Base-by-base conservation (phyloP, 179 eudicot genomes). In the Silene vulgaris region DNA sequence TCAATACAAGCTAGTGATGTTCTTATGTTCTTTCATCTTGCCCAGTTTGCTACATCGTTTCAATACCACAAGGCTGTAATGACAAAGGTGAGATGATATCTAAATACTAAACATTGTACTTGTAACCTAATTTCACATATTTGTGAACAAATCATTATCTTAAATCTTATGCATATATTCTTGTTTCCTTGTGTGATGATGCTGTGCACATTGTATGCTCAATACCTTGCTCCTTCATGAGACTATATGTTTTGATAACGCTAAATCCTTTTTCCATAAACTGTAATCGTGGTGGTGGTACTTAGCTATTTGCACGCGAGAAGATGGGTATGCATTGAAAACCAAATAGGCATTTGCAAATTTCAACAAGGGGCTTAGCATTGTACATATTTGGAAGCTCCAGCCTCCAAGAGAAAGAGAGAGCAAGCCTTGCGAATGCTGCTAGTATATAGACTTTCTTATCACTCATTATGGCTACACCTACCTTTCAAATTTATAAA, bases 21-120 rank as follows among this genome's bases (percentile, higher is more conserved):
- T 70, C 78, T 78, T 65, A 85, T 89, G 76, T 95, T 95, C 83
- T 95, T 95, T 85, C 87, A 88, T 82, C 97, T 95, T 72, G 91
- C 97, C 72, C 90, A 87, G 69, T 95, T 92, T 85, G 87, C 84
- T 54, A 90, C 89, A 75, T 85, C 89, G 4, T 90, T 88, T 83
- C 99, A 95, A 43, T 87, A 88, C 85, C 89, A 86, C 77, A 90
- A 86, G 81, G 84, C 82, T 75, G 65, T 73, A 76, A 45, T 35
- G 80, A 77, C 77, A 61, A 85, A 88, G 97, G 97, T 95, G 82
- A 82, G 89, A 59, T 64, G 54, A 48, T 30, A 13, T 45, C 13
- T 43, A 0, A 65, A 32, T 52, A 61, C 13, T 43, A 0, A 65
- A 32, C 59, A 61, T 37, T 59, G 37, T 12, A 23, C 13, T n/a